A percentile compares a stretch with the other conserved stretches of the same genome.
Evolutionary conservation across 2,329 filamentous ascomycete species (phyloP).

Genomic region (Scedosporium minutisporum): DNA sequence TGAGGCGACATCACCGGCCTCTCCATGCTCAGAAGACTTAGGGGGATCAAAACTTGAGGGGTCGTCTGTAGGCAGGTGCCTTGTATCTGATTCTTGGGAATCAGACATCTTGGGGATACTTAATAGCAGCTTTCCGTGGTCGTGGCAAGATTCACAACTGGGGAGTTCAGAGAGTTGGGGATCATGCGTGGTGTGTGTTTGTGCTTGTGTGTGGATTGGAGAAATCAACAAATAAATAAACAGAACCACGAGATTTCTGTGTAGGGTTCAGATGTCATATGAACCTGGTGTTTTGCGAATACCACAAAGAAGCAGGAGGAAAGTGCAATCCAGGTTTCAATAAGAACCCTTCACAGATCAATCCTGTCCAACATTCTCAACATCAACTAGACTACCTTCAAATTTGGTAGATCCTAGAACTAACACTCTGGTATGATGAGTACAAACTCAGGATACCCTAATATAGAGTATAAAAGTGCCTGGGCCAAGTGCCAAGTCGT

Average conservation of each 20-base stretch:
- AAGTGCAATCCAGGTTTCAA: neutral
- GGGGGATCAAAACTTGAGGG: neutral
- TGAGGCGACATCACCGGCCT: slow-evolving; percentile 19
- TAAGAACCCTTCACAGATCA: neutral
- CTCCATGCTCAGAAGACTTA: neutral
- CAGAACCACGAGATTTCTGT: no score
- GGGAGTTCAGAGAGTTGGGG: no score
- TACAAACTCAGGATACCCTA: neutral
- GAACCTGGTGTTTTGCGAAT: neutral
- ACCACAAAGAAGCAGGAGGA: neutral
- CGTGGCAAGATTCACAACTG: no score
- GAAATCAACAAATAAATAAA: no score
- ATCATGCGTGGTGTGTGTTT: no score
- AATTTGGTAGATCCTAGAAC: neutral
- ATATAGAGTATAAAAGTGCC: neutral
- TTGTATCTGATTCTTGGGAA: neutral
- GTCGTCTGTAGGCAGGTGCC: neutral
- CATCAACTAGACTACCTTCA: neutral
- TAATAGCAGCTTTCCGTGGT: neutral
- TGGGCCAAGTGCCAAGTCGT: neutral
- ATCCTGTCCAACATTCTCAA: neutral
- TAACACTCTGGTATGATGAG: neutral
- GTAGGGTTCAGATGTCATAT: no score
- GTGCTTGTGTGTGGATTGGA: no score
- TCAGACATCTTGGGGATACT: neutral